These are phyloP conservation scores for Lomentospora prolificans DNA, from an alignment of 2,329 filamentous ascomycete species.

Conservation along the genomic window DNA sequence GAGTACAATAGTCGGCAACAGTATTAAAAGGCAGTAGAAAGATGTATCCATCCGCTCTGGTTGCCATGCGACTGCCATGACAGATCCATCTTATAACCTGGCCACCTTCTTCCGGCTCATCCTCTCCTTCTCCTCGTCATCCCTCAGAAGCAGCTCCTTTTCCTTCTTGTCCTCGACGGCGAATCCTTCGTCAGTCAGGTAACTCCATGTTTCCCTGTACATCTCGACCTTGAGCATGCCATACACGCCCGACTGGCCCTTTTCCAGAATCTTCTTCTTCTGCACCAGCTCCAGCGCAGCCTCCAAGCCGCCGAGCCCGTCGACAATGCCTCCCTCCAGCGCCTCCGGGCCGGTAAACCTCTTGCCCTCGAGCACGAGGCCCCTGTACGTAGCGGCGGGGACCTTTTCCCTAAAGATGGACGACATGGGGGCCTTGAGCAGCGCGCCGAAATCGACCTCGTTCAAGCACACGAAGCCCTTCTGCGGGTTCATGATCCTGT, in stretches of 20 bases:
- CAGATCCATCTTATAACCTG: slow-evolving; percentile 29
- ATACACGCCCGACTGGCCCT: slow-evolving; percentile 58
- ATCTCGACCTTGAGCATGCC: slow-evolving; percentile 66
- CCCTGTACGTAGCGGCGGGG: slow-evolving; percentile 44
- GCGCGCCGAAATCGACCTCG: slow-evolving; percentile 69
- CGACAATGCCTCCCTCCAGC: slow-evolving; percentile 56
- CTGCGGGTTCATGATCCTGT: slow-evolving; percentile 62
- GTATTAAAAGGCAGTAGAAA: background rate
- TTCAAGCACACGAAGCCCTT: slow-evolving; percentile 72
- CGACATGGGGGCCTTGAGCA: slow-evolving; percentile 65
- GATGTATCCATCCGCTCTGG: too few species aligned
- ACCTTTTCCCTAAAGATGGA: slow-evolving; percentile 65
- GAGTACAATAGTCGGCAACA: background rate
- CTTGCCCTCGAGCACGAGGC: slow-evolving; percentile 62
- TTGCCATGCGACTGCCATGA: too few species aligned
- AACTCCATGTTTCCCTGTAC: slow-evolving; percentile 54
- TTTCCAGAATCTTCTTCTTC: slow-evolving; percentile 48
- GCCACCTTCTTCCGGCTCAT: slow-evolving; percentile 24
- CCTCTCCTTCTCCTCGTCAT: slow-evolving; percentile 39
- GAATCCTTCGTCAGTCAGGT: slow-evolving; percentile 42
- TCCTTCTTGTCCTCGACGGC: slow-evolving; percentile 38
- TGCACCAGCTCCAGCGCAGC: slow-evolving; percentile 51
- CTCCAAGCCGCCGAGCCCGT: slow-evolving; percentile 54
- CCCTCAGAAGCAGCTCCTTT: slow-evolving; percentile 32
- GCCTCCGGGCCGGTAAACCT: slow-evolving; percentile 56